These are phyloP conservation scores for Canavalia gladiata DNA, from an alignment of 306 rosid species.

Conservation along the genomic window DNA sequence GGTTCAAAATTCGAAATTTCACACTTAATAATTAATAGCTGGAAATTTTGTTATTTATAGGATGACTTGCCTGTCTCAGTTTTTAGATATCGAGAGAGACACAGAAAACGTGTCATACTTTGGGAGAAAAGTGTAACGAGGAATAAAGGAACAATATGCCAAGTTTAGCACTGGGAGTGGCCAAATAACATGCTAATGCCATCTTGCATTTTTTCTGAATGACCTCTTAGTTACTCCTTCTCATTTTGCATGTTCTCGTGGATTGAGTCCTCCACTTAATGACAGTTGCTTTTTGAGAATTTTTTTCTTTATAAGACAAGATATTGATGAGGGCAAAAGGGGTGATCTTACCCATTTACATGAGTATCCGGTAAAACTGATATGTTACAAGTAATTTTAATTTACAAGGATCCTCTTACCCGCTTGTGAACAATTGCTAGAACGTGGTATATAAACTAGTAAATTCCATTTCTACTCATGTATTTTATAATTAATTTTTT, in stretches of 20 bases:
- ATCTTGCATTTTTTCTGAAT: slow-evolving; percentile 17
- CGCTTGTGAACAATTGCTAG: too few relatives aligned
- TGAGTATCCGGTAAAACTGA: too few relatives aligned
- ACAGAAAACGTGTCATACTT: slow-evolving; percentile 24
- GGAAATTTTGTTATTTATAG: slow-evolving; percentile 38
- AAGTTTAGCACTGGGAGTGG: background rate
- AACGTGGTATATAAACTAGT: too few relatives aligned
- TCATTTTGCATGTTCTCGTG: slow-evolving; percentile 1
- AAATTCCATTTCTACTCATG: too few relatives aligned
- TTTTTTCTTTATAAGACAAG: background rate
- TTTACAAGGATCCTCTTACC: too few relatives aligned
- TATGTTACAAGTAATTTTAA: too few relatives aligned
- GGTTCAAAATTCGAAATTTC: slow-evolving; percentile 6
- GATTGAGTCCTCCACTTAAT: background rate
- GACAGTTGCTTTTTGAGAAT: background rate
- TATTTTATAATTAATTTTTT: too few relatives aligned
- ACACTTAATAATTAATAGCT: background rate
- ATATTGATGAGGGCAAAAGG: background rate
- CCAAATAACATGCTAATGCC: background rate
- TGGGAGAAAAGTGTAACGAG: background rate
- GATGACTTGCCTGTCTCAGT: slow-evolving; percentile 20
- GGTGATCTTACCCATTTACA: too few relatives aligned
- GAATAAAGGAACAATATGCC: slow-evolving; percentile 7
- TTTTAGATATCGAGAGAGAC: slow-evolving; percentile 26
- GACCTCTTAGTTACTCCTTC: background rate